These are phyloP conservation scores for Diversispora eburnea DNA, from an alignment of 192 early-diverging fungal genomes.

Conservation along the genomic window DNA sequence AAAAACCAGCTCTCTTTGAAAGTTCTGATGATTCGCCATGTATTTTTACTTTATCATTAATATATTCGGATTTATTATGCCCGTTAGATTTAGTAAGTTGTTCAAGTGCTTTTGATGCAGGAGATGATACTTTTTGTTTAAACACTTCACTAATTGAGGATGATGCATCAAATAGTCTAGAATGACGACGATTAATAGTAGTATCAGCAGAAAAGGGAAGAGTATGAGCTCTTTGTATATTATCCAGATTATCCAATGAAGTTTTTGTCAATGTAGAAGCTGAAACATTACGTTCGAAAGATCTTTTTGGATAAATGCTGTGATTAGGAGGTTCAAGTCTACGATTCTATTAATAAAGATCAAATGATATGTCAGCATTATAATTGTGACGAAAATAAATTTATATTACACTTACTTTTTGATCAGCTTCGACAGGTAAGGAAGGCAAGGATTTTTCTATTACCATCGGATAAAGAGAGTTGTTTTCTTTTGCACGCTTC, in stretches of 20 bases:
- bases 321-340: not conserved
- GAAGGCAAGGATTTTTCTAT: conserved; percentile 36
- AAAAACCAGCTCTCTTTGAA: conserved; percentile 16
- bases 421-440: conserved; percentile 23
- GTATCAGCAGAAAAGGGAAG: not conserved
- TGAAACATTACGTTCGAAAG: conserved; percentile 11
- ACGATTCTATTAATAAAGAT: not conserved
- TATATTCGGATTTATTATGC: not conserved
- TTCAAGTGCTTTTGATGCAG: conserved; percentile 15
- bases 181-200: conserved; percentile 14
- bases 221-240: conserved; percentile 22
- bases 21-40: conserved; percentile 1
- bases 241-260: conserved; percentile 2
- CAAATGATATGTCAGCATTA: not conserved
- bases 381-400: no score
- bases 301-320: conserved; percentile 3
- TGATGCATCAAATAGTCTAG: conserved; percentile 9
- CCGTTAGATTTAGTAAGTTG: conserved; percentile 13
- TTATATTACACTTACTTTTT: not conserved
- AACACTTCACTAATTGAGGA: not conserved
- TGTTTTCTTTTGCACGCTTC: conserved; percentile 27
- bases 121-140: conserved; percentile 12
- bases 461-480: not conserved
- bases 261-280: not conserved
- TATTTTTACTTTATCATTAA: conserved; percentile 8